phyloP scores from a whole-genome alignment of 208 protist genomes.

The Acanthamoeba triangularis region DNA sequence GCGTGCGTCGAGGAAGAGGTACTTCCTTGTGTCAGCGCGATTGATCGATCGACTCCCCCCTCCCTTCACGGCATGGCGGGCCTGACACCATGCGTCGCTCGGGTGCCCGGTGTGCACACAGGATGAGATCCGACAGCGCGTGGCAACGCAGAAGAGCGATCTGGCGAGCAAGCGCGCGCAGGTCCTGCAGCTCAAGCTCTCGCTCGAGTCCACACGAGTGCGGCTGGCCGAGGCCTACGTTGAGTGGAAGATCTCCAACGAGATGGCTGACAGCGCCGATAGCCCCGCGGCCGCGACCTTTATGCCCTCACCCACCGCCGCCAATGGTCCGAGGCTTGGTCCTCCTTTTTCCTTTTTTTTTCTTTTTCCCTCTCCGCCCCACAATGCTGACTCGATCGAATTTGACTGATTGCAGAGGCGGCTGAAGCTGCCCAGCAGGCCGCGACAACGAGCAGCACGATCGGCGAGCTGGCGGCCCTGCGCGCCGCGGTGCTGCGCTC shows the following conservation, averaged over 20 bases:
- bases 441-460: neutral
- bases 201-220: neutral
- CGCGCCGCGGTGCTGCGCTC: constrained; percentile 31
- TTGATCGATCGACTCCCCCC: no score
- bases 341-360: no score
- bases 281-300: neutral
- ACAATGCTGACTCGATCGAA: no score
- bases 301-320: neutral
- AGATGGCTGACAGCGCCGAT: neutral
- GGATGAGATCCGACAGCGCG: neutral
- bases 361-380: no score
- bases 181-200: neutral
- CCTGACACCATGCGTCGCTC: no score
- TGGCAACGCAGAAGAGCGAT: neutral
- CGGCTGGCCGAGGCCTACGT: constrained; percentile 44
- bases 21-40: no score
- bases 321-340: neutral
- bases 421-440: neutral
- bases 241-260: constrained; percentile 65
- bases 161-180: neutral
- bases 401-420: neutral
- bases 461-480: neutral
- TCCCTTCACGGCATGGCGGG: no score
- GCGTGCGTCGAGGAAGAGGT: constrained; percentile 11
- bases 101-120: no score